These are phyloP conservation scores for Aureobasidium sp. DNA, from an alignment of 2,329 filamentous ascomycete species.

Conservation along the genomic window DNA sequence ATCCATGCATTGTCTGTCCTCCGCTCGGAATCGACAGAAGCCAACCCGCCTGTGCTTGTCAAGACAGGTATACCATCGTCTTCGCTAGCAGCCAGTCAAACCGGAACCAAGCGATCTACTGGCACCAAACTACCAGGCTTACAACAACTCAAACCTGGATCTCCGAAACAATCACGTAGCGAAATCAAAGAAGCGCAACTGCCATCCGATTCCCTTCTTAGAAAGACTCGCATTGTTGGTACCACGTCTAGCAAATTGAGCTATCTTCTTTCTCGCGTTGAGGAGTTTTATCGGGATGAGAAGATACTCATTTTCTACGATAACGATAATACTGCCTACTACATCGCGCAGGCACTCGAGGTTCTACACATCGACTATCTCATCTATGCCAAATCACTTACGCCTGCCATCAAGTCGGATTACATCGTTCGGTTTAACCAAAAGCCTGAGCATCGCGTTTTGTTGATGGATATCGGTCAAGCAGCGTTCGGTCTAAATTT, in stretches of 20 bases:
- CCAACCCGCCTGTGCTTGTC: not conserved
- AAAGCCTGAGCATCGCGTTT: conserved; percentile 59
- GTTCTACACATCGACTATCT: conserved; percentile 55
- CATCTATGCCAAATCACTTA: conserved; percentile 58
- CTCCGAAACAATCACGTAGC: not conserved
- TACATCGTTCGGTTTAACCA: conserved; percentile 75
- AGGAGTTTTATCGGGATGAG: conserved; percentile 58
- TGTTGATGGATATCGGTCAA: conserved; percentile 83
- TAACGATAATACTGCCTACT: conserved; percentile 76
- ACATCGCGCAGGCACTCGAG: conserved; percentile 75
- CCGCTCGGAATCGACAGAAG: conserved; percentile 3
- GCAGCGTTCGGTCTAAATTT: conserved; percentile 85
- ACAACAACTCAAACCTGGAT: not conserved
- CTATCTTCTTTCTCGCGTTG: conserved; percentile 68
- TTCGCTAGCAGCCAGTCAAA: conserved; percentile 29
- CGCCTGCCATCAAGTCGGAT: conserved; percentile 54
- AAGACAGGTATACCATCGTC: conserved; percentile 32
- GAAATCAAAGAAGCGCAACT: conserved; percentile 13
- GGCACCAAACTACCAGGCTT: not conserved
- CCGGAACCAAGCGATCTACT: conserved; percentile 22
- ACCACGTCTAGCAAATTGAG: conserved; percentile 82
- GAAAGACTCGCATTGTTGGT: conserved; percentile 57
- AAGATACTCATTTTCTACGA: conserved; percentile 94
- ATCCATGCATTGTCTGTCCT: conserved; percentile 21
- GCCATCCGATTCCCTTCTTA: conserved; percentile 44